These are phyloP conservation scores for Lophiotrema nucula DNA, from an alignment of 495 filamentous ascomycete species.

Conservation along the genomic window DNA sequence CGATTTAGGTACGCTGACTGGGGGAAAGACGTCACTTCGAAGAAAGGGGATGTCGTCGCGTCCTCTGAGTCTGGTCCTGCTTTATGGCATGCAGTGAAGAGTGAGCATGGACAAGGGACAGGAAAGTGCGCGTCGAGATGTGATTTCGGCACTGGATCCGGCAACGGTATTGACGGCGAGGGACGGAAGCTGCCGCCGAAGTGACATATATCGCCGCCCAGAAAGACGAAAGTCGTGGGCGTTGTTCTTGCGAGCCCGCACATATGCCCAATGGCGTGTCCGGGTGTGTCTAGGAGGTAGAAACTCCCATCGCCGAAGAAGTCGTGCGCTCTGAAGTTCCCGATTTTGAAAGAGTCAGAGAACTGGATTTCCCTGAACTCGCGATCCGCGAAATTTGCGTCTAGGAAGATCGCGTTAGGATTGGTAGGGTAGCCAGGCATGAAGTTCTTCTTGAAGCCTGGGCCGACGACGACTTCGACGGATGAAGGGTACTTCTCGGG, in stretches of 20 bases:
- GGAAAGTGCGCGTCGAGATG: constrained; percentile 34
- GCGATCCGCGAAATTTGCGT: constrained; percentile 30
- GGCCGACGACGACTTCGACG: constrained; percentile 21
- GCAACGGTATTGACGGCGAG: constrained; percentile 47
- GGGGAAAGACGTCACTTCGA: constrained; percentile 27
- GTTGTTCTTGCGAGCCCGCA: constrained; percentile 54
- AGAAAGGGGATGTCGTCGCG: constrained; percentile 37
- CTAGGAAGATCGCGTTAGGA: constrained; percentile 19
- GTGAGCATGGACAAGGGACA: constrained; percentile 42
- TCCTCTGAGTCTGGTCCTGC: constrained; percentile 21
- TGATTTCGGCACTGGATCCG: constrained; percentile 43
- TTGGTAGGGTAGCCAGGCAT: constrained; percentile 28
- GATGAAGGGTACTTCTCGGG: background rate
- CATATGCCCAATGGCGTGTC: constrained; percentile 57
- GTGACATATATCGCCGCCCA: constrained; percentile 55
- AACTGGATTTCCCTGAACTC: constrained; percentile 39
- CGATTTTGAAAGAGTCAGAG: constrained; percentile 29
- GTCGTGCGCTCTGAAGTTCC: constrained; percentile 32
- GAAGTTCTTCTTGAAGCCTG: constrained; percentile 21
- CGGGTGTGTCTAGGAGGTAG: constrained; percentile 54
- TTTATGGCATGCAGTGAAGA: constrained; percentile 41
- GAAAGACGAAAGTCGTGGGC: constrained; percentile 50
- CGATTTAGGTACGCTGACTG: constrained; percentile 15
- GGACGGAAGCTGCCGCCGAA: constrained; percentile 54
- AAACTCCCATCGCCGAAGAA: constrained; percentile 56